Evolutionary conservation across 2,329 filamentous ascomycete genomes (phyloP).

Genomic region (Penicillium sp.): DNA sequence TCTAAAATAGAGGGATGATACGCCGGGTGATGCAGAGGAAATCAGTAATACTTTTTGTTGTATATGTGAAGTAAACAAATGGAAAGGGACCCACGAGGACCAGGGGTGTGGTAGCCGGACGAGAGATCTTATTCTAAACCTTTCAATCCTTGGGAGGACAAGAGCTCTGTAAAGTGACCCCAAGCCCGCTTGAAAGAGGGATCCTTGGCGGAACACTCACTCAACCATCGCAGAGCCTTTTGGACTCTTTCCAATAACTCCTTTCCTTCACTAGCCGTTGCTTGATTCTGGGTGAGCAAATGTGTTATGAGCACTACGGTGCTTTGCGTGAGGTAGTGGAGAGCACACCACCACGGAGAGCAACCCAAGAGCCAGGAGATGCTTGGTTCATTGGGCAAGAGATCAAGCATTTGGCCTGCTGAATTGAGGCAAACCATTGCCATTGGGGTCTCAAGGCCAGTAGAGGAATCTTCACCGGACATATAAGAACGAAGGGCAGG

Average conservation of each 20-base stretch:
- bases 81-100: background rate
- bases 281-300: conserved; percentile 32
- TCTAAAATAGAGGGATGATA: background rate
- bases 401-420: conserved; percentile 33
- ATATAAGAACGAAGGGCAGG: background rate
- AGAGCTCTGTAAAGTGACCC: conserved; percentile 28
- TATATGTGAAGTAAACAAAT: background rate
- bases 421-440: conserved; percentile 37
- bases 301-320: conserved; percentile 41
- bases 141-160: conserved; percentile 21
- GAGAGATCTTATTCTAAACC: conserved; percentile 2
- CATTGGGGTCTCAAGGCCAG: conserved; percentile 33
- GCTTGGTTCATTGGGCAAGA: conserved; percentile 37
- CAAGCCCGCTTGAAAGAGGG: conserved; percentile 35
- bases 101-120: background rate
- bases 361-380: conserved; percentile 31
- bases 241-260: conserved; percentile 28
- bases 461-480: conserved; percentile 18
- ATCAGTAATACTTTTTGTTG: background rate
- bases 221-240: conserved; percentile 40
- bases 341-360: conserved; percentile 42
- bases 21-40: background rate
- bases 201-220: conserved; percentile 35
- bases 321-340: conserved; percentile 44
- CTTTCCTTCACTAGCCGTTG: conserved; percentile 29